A percentile compares a stretch with the other conserved stretches of the same genome.
phyloP scores from a whole-genome alignment of 805 yeast genomes.

The Kluyveromyces starmeri region DNA sequence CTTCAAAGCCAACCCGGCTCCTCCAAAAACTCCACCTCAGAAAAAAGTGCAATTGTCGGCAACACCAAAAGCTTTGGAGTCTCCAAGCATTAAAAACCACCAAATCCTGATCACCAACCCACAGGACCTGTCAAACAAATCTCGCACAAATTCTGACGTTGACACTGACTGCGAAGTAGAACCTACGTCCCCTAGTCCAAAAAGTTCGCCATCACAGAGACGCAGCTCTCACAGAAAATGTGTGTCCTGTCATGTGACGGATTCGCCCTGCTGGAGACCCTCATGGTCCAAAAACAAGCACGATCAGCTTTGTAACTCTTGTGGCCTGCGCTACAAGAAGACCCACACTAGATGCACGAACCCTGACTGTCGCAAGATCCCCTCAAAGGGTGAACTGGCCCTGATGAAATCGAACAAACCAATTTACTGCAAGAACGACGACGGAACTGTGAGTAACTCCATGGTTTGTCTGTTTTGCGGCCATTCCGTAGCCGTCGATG shows the following conservation, averaged over 20 bases:
- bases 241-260: conserved; percentile 82
- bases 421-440: conserved; percentile 23
- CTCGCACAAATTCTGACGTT: not conserved
- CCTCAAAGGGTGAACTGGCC: conserved; percentile 94
- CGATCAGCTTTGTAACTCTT: conserved; percentile 95
- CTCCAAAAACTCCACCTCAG: conserved; percentile 2
- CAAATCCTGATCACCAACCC: not conserved
- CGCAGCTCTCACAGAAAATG: conserved; percentile 44
- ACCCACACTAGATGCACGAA: conserved; percentile 87
- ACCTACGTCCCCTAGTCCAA: conserved; percentile 13
- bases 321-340: conserved; percentile 91
- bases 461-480: conserved; percentile 44
- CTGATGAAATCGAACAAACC: conserved; percentile 70
- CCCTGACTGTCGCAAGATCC: conserved; percentile 69
- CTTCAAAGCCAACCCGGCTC: conserved; percentile 2
- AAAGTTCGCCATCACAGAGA: conserved; percentile 25
- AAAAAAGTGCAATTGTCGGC: not conserved
- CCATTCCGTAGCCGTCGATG: conserved; percentile 9
- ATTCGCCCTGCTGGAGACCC: conserved; percentile 98
- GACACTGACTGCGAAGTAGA: conserved; percentile 14
- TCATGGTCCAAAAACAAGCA: conserved; percentile 75
- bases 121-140: not conserved
- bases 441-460: conserved; percentile 25
- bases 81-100: not conserved
- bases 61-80: not conserved